Evolutionary conservation across 768 basidiomycete genomes (phyloP).

Genomic region (Mycena venus): DNA sequence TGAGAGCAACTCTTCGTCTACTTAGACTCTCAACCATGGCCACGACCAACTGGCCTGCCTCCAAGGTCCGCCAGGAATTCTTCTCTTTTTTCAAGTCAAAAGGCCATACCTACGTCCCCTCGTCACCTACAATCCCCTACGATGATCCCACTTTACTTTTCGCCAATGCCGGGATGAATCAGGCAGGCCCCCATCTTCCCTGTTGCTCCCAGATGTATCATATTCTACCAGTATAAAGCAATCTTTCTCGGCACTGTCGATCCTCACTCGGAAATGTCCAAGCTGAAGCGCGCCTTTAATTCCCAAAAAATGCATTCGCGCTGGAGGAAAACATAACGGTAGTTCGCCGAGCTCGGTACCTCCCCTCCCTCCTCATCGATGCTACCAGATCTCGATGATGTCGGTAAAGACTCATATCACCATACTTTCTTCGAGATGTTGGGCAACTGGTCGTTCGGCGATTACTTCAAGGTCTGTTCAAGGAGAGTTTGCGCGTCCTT

Average conservation of each 20-base stretch:
- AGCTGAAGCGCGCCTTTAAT: slow-evolving; percentile 94
- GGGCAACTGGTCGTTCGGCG: slow-evolving; percentile 99
- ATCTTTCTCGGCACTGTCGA: slow-evolving; percentile 99
- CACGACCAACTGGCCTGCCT: slow-evolving; percentile 80
- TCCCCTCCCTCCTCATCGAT: slow-evolving; percentile 1
- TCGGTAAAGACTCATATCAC: slow-evolving; percentile 98
- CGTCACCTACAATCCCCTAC: slow-evolving; percentile 94
- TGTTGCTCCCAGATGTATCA: background rate
- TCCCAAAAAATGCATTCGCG: slow-evolving; percentile 98
- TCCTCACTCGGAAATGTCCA: slow-evolving; percentile 91
- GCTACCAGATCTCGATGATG: slow-evolving; percentile 91
- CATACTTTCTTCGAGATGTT: slow-evolving; percentile 99
- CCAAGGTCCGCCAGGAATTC: slow-evolving; percentile 87
- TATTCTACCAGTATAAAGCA: slow-evolving; percentile 82
- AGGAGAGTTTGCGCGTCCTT: background rate
- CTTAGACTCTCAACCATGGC: slow-evolving; percentile 51
- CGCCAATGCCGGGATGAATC: slow-evolving; percentile 98
- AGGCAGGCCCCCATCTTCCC: slow-evolving; percentile 58
- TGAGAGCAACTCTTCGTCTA: slow-evolving; percentile 30
- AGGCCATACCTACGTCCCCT: slow-evolving; percentile 90
- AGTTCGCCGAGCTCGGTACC: background rate
- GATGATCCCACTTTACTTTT: slow-evolving; percentile 98
- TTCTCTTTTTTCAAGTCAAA: slow-evolving; percentile 88
- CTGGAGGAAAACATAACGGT: slow-evolving; percentile 99
- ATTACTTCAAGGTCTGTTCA: slow-evolving; percentile 94